Percentiles rank a stretch among this genome's conserved stretches.
Evolutionary conservation across 2,329 filamentous ascomycete genomes (phyloP).

Genomic region (Alternaria atra): DNA sequence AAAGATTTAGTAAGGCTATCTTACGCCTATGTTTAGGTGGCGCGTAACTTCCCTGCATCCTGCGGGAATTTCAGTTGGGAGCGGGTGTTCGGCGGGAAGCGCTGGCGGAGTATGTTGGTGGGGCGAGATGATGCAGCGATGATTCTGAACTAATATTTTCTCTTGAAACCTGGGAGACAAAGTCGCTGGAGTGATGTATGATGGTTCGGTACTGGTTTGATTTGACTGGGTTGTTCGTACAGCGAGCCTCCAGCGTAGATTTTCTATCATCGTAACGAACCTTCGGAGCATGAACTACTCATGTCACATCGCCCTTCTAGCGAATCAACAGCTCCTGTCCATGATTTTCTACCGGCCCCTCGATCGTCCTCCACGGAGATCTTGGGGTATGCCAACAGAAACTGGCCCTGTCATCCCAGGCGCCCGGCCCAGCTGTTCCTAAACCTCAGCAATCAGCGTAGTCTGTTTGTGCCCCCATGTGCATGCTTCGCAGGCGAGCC

Average conservation of each 20-base stretch:
- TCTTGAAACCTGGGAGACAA: not conserved
- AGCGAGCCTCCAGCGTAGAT: not conserved
- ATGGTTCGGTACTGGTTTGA: not conserved
- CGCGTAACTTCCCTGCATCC: slow-evolving; percentile 12
- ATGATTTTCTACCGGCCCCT: not conserved
- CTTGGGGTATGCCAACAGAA: not conserved
- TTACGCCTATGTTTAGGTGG: slow-evolving; percentile 17
- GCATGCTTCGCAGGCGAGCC: not conserved
- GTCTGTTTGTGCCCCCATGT: slow-evolving; percentile 13
- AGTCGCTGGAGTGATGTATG: not conserved
- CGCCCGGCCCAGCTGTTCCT: slow-evolving; percentile 12
- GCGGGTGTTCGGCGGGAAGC: slow-evolving; percentile 3
- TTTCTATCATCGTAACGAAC: not conserved
- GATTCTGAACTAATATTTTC: not conserved
- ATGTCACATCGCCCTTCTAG: not conserved
- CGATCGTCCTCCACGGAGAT: slow-evolving; percentile 1
- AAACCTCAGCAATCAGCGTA: slow-evolving; percentile 23
- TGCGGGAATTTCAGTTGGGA: slow-evolving; percentile 1
- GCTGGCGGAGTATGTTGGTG: not conserved
- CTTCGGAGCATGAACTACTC: not conserved
- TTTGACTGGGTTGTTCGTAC: not conserved
- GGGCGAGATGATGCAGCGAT: not conserved
- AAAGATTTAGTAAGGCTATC: not conserved
- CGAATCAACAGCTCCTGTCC: not conserved
- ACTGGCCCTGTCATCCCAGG: slow-evolving; percentile 3